These are phyloP conservation scores for Phaffomyces opuntiae DNA, from an alignment of 805 yeast genomes.

Conservation along the genomic window DNA sequence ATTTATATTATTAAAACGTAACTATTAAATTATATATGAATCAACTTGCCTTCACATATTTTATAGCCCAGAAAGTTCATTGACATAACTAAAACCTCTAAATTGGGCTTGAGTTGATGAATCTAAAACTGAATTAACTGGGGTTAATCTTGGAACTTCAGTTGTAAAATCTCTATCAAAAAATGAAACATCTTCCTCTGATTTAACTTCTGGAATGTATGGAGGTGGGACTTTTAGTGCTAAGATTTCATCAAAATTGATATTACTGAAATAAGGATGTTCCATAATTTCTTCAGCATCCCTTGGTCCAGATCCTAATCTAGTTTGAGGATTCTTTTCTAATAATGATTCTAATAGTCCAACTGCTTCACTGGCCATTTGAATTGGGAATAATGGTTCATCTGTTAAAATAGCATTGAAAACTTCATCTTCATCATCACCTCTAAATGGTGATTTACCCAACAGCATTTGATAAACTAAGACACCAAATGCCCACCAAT, in stretches of 20 bases:
- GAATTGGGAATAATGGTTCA: constrained; percentile 94
- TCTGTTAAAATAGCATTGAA: constrained; percentile 94
- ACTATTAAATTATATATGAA: too few species aligned
- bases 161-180: constrained; percentile 94
- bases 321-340: constrained; percentile 77
- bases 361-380: constrained; percentile 95
- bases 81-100: constrained; percentile 90
- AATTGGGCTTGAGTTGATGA: constrained; percentile 92
- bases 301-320: constrained; percentile 80
- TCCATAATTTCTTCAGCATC: constrained; percentile 95
- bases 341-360: constrained; percentile 85
- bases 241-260: constrained; percentile 82
- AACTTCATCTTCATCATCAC: constrained; percentile 95
- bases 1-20: too few species aligned
- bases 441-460: constrained; percentile 95
- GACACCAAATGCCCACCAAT: constrained; percentile 99
- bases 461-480: constrained; percentile 91
- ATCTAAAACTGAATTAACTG: constrained; percentile 81
- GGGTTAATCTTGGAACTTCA: constrained; percentile 91
- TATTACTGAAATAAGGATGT: constrained; percentile 87
- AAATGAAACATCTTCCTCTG: constrained; percentile 86
- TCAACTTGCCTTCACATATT: too few species aligned
- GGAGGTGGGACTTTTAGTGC: constrained; percentile 76
- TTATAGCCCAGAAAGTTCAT: constrained; percentile 43
- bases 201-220: constrained; percentile 76